Conservation (phyloP, 1,284 basidiomycete genomes). For the Hemileia vastatrix region DNA sequence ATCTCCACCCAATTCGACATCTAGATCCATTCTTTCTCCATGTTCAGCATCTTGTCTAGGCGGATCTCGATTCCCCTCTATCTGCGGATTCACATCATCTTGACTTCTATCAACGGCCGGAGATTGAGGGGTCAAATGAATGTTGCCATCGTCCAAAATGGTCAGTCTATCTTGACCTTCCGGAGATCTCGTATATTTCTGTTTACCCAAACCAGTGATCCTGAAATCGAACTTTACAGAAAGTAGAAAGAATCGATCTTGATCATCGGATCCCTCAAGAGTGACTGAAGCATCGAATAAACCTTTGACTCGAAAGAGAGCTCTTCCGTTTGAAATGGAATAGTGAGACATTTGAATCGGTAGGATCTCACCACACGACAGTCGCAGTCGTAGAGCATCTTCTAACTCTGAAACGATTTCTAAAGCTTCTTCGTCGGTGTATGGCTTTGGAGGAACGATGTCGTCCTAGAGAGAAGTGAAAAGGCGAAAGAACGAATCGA, state of each 20-base stretch:
- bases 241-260: slow-evolving; percentile 39
- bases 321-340: slow-evolving; percentile 57
- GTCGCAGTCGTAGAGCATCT: slow-evolving; percentile 61
- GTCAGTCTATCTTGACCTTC: neutral
- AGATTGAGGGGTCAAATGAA: neutral
- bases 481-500: too few relatives aligned
- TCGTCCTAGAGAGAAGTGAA: slow-evolving; percentile 57
- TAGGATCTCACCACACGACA: slow-evolving; percentile 46
- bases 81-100: slow-evolving; percentile 1
- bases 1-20: neutral
- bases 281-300: slow-evolving; percentile 69
- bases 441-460: slow-evolving; percentile 56
- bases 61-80: too few relatives aligned
- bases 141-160: neutral
- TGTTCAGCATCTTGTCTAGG: neutral
- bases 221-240: slow-evolving; percentile 34
- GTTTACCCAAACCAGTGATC: slow-evolving; percentile 29
- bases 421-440: slow-evolving; percentile 58
- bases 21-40: slow-evolving; percentile 2
- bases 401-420: slow-evolving; percentile 63
- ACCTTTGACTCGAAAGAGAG: slow-evolving; percentile 60
- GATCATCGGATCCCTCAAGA: slow-evolving; percentile 53
- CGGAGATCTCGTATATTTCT: slow-evolving; percentile 25
- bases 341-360: slow-evolving; percentile 32
- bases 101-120: neutral